phyloP scores from a whole-genome alignment of 2,329 filamentous ascomycete genomes.

The Coniella lustricola region DNA sequence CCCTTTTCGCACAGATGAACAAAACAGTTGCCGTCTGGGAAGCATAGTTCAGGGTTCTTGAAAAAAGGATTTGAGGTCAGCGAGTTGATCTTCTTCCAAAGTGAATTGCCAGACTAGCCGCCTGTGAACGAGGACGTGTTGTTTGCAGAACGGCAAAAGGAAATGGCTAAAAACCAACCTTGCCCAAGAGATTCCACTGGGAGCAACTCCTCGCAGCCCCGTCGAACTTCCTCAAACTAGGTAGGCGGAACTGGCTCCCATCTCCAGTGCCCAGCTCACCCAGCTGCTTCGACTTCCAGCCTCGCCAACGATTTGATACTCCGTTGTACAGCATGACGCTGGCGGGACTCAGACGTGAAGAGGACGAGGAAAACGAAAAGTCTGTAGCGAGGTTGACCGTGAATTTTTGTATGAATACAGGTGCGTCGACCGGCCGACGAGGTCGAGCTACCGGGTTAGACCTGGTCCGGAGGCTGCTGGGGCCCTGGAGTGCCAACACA shows the following conservation, averaged over 20 bases:
- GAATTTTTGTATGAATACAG: slow-evolving; percentile 8
- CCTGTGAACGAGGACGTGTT: neutral
- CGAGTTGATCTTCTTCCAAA: neutral
- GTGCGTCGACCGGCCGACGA: slow-evolving; percentile 1
- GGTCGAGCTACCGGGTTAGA: slow-evolving; percentile 6
- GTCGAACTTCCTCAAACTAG: slow-evolving; percentile 43
- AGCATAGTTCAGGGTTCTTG: slow-evolving; percentile 68
- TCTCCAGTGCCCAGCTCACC: slow-evolving; percentile 24
- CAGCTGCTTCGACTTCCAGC: slow-evolving; percentile 29
- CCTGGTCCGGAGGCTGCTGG: slow-evolving; percentile 4
- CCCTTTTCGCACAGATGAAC: slow-evolving; percentile 63
- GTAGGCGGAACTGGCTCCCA: slow-evolving; percentile 19
- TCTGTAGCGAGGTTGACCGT: slow-evolving; percentile 6
- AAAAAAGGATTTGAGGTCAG: neutral
- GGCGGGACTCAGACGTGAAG: slow-evolving; percentile 6
- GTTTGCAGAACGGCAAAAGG: too few species aligned
- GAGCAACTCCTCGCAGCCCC: slow-evolving; percentile 36
- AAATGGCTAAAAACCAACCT: slow-evolving; percentile 31
- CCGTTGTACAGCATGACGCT: slow-evolving; percentile 26
- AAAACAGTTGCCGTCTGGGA: slow-evolving; percentile 58
- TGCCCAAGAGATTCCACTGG: slow-evolving; percentile 41
- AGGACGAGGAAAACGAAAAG: neutral
- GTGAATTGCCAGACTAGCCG: neutral
- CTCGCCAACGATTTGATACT: slow-evolving; percentile 26
- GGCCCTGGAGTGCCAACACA: slow-evolving; percentile 4